phyloP scores from a whole-genome alignment of 805 yeast genomes.

The Candida succiphila region DNA sequence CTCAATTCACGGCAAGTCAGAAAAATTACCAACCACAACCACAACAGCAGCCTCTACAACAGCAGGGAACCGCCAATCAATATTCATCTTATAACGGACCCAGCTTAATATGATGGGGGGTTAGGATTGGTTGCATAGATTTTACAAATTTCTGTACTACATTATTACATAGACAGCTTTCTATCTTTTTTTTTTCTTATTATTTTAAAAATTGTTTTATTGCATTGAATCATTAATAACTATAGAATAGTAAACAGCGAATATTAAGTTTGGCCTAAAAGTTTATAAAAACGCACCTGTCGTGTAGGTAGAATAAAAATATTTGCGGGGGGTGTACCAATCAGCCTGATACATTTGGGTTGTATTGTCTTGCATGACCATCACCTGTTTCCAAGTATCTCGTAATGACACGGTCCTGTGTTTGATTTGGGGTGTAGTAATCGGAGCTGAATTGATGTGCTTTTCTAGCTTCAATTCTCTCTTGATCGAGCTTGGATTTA shows the following conservation, averaged over 20 bases:
- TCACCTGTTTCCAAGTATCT: conserved; percentile 17
- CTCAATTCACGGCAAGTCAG: conserved; percentile 4
- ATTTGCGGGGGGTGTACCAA: too few relatives aligned
- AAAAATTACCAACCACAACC: not conserved
- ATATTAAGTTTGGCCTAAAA: not conserved
- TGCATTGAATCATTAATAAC: too few relatives aligned
- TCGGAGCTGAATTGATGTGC: conserved; percentile 18
- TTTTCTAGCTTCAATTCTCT: conserved; percentile 18
- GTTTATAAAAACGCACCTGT: not conserved
- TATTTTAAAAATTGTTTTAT: too few relatives aligned
- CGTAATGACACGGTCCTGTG: conserved; percentile 15
- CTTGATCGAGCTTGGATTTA: conserved; percentile 21
- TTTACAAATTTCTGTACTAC: too few relatives aligned
- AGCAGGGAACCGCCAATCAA: not conserved
- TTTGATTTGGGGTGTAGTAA: conserved; percentile 11
- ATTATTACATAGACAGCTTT: too few relatives aligned
- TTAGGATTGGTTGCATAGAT: too few relatives aligned
- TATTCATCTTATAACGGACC: conserved; percentile 16
- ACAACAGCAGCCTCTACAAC: conserved; percentile 4
- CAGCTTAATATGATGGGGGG: conserved; percentile 11
- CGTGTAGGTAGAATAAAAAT: too few relatives aligned
- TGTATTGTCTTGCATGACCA: conserved; percentile 20
- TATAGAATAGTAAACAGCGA: too few relatives aligned
- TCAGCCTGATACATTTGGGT: not conserved
- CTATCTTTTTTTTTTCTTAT: too few relatives aligned